Percentiles rank a stretch among this genome's conserved stretches.
Evolutionary conservation across 1,139 yeast species (phyloP).

Genomic region (Komagataea norvegica): DNA sequence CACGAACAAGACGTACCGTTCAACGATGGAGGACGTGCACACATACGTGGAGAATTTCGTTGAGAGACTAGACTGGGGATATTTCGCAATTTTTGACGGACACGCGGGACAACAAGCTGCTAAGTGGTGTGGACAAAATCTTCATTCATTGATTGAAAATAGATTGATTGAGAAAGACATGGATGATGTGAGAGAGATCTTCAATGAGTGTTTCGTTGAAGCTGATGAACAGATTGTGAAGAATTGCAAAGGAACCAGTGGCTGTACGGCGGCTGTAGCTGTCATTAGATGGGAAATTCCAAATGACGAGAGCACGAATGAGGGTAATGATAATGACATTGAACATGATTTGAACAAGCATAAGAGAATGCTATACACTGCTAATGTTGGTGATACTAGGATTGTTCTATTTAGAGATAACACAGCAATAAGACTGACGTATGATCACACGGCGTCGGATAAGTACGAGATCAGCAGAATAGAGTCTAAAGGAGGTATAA

Average conservation of each 20-base stretch:
- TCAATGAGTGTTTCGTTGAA: slow-evolving; percentile 58
- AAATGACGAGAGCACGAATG: slow-evolving; percentile 2
- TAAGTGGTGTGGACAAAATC: slow-evolving; percentile 88
- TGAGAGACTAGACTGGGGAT: slow-evolving; percentile 87
- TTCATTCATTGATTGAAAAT: slow-evolving; percentile 48
- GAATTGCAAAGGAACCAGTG: slow-evolving; percentile 60
- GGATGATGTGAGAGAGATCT: slow-evolving; percentile 51
- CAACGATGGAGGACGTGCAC: slow-evolving; percentile 96
- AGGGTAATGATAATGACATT: neutral
- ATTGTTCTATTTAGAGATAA: slow-evolving; percentile 74
- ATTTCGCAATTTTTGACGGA: slow-evolving; percentile 94
- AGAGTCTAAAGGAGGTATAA: slow-evolving; percentile 74
- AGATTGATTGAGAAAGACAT: slow-evolving; percentile 32
- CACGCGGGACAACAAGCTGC: slow-evolving; percentile 96
- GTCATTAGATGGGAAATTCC: slow-evolving; percentile 80
- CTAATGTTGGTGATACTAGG: slow-evolving; percentile 94
- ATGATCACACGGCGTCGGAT: slow-evolving; percentile 95
- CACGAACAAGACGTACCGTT: slow-evolving; percentile 72
- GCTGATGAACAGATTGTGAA: slow-evolving; percentile 69
- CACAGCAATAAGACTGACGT: slow-evolving; percentile 70
- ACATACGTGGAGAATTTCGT: slow-evolving; percentile 91
- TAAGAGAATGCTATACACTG: slow-evolving; percentile 78
- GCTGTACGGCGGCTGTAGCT: slow-evolving; percentile 96
- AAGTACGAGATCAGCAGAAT: slow-evolving; percentile 70
- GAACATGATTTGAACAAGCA: slow-evolving; percentile 34